These are phyloP conservation scores for Colletotrichum falcatum DNA, from an alignment of 2,329 filamentous ascomycete species.

Conservation along the genomic window DNA sequence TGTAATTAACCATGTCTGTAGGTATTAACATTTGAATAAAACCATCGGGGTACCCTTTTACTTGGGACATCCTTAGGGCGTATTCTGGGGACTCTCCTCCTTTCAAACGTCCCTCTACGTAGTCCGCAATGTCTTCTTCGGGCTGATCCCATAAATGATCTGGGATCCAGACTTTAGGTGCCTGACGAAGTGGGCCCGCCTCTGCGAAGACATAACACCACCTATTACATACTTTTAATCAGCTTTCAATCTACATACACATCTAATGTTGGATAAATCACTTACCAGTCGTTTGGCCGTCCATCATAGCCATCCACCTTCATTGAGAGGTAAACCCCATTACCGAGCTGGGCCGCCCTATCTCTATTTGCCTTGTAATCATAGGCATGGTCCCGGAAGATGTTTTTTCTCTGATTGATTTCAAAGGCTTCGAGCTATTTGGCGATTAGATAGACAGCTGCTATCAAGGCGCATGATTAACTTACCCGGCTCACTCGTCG, in stretches of 20 bases:
- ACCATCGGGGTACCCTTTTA: neutral
- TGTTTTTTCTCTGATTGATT: neutral
- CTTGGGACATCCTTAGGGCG: neutral
- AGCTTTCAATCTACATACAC: neutral
- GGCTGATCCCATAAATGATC: neutral
- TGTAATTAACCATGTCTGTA: neutral
- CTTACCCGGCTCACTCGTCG: neutral
- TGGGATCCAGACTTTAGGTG: neutral
- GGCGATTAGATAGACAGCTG: no score
- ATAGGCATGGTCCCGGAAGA: neutral
- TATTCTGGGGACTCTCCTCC: neutral
- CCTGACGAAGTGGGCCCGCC: neutral
- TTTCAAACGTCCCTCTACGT: rapidly evolving
- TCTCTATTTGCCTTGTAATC: rapidly evolving
- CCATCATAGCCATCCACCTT: neutral
- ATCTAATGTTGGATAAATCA: neutral
- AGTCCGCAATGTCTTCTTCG: neutral
- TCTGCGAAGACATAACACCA: neutral
- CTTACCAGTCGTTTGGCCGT: neutral
- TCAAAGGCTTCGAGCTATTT: neutral
- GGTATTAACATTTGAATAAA: neutral
- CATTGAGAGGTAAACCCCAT: neutral
- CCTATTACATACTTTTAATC: neutral
- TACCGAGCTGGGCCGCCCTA: neutral
- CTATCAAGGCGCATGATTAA: no score